phyloP scores from a whole-genome alignment of 371 early-diverging fungal genomes.

The Apophysomyces ossiformis region DNA sequence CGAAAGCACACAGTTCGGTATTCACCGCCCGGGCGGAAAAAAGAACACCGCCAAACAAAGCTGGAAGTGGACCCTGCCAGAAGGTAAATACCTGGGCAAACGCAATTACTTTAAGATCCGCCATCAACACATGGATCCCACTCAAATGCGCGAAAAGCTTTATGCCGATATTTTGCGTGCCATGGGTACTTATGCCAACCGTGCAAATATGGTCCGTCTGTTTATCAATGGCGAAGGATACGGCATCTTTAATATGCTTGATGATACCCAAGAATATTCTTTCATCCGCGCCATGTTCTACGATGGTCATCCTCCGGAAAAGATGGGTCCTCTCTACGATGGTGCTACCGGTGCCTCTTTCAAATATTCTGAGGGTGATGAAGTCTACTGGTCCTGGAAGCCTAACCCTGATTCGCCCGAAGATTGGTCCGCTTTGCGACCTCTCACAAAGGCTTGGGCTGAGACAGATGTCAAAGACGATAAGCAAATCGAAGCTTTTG shows the following conservation, averaged over 20 bases:
- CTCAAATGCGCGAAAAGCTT: conserved; percentile 63
- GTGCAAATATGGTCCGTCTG: conserved; percentile 57
- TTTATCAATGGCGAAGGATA: conserved; percentile 55
- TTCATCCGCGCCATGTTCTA: conserved; percentile 53
- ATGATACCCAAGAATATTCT: conserved; percentile 55
- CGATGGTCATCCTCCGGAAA: conserved; percentile 43
- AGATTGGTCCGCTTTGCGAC: conserved; percentile 20
- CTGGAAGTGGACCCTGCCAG: conserved; percentile 51
- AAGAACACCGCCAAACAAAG: conserved; percentile 64
- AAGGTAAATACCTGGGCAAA: conserved; percentile 35
- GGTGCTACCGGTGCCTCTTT: conserved; percentile 60
- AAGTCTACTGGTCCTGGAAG: conserved; percentile 40
- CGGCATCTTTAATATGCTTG: conserved; percentile 62
- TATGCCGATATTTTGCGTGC: conserved; percentile 57
- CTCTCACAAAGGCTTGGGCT: conserved; percentile 32
- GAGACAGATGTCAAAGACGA: conserved; percentile 38
- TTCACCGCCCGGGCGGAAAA: conserved; percentile 61
- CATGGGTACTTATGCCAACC: conserved; percentile 52
- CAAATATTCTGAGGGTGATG: conserved; percentile 35
- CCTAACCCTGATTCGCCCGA: conserved; percentile 31
- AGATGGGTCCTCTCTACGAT: conserved; percentile 56
- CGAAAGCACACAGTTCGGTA: conserved; percentile 38
- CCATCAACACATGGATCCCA: conserved; percentile 64
- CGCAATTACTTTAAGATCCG: conserved; percentile 61
- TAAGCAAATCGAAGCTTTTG: conserved; percentile 30